Conservation (phyloP, 2,329 filamentous ascomycete species). For the Penicillium sp. region DNA sequence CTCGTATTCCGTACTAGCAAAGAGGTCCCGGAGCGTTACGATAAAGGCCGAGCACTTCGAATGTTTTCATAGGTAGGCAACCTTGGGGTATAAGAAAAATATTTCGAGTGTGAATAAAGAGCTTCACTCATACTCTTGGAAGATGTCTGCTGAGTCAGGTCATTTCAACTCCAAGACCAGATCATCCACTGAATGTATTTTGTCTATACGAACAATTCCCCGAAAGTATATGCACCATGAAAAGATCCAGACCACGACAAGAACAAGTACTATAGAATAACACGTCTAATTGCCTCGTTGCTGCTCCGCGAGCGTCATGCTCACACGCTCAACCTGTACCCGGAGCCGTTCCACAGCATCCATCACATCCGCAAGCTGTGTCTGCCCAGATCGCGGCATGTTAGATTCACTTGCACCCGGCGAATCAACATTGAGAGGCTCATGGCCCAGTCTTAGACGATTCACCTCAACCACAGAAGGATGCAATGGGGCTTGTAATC, state of each 20-base stretch:
- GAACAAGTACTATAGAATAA: not conserved
- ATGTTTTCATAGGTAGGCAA: no score
- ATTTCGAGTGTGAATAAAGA: no score
- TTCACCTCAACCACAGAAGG: conserved; percentile 24
- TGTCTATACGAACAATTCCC: not conserved
- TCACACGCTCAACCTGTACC: conserved; percentile 36
- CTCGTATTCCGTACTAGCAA: no score
- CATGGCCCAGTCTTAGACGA: conserved; percentile 21
- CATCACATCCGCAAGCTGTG: conserved; percentile 33
- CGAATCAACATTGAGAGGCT: conserved; percentile 22
- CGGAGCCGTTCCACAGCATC: conserved; percentile 37
- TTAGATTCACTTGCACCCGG: conserved; percentile 25
- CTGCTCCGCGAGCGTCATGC: conserved; percentile 27
- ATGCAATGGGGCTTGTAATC: conserved; percentile 26
- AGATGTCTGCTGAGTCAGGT: no score
- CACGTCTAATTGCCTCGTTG: conserved; percentile 6
- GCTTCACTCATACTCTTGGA: no score
- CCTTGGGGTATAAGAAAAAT: no score
- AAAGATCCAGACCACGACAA: not conserved
- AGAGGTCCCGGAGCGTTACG: no score
- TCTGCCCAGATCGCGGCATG: conserved; percentile 20
- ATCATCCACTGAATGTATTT: not conserved
- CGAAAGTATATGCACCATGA: not conserved
- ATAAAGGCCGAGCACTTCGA: no score
- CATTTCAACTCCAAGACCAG: no score